Conservation (phyloP, 2,329 filamentous ascomycete species). For the Exophiala viscosa region DNA sequence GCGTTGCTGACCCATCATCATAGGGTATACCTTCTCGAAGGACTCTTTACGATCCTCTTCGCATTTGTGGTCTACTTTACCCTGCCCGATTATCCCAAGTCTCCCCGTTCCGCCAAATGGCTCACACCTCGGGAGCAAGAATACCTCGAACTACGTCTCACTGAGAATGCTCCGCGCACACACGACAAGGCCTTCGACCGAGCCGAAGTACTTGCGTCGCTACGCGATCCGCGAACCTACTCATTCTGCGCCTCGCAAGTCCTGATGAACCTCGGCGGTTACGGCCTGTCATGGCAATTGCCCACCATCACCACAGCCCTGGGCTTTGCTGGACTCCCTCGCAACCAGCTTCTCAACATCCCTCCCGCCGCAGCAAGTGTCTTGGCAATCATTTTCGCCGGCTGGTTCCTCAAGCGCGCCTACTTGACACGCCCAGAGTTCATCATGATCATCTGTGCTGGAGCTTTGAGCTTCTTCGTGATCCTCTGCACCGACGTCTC, state of each 20-base stretch:
- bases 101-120: conserved; percentile 43
- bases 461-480: conserved; percentile 44
- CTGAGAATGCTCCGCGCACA: conserved; percentile 41
- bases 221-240: conserved; percentile 44
- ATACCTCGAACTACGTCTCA: conserved; percentile 48
- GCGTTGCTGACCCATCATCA: conserved; percentile 3
- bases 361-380: conserved; percentile 44
- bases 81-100: conserved; percentile 47
- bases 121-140: conserved; percentile 46
- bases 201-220: conserved; percentile 37
- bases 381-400: conserved; percentile 39
- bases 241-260: conserved; percentile 48
- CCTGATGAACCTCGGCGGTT: conserved; percentile 46
- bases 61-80: conserved; percentile 37
- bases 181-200: conserved; percentile 40
- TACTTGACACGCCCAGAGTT: conserved; percentile 41
- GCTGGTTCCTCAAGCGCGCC: conserved; percentile 40
- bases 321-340: conserved; percentile 41
- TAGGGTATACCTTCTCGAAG: conserved; percentile 45
- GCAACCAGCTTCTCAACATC: conserved; percentile 47
- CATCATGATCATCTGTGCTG: conserved; percentile 41
- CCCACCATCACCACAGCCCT: conserved; percentile 41
- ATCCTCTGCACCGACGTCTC: conserved; percentile 40
- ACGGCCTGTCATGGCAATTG: conserved; percentile 44
- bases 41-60: conserved; percentile 42